Conservation (phyloP, 2,329 filamentous ascomycete species). For the Fusarium praegraminearum region DNA sequence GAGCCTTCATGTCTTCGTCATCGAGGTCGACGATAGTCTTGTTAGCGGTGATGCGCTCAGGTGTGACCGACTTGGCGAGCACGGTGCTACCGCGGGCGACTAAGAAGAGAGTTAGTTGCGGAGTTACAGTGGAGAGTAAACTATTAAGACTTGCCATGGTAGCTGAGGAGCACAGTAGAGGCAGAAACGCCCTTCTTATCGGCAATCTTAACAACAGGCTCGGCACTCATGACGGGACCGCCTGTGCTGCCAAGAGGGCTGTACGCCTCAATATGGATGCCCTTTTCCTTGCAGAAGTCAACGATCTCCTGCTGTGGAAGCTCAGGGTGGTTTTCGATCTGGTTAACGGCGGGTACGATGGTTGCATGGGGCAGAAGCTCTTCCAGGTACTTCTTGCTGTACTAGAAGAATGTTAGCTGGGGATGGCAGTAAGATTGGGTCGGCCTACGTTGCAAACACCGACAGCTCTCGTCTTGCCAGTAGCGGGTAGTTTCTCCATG, state of each 20-base stretch:
- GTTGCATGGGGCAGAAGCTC: constrained; percentile 63
- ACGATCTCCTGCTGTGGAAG: constrained; percentile 79
- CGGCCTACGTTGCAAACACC: constrained; percentile 65
- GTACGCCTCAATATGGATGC: constrained; percentile 80
- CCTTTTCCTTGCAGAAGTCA: constrained; percentile 74
- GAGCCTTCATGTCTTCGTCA: constrained; percentile 69
- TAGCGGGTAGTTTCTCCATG: constrained; percentile 74
- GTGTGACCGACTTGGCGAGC: constrained; percentile 78
- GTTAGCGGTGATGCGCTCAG: constrained; percentile 77
- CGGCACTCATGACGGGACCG: constrained; percentile 72
- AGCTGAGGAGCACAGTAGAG: constrained; percentile 76
- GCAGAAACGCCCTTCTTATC: constrained; percentile 71
- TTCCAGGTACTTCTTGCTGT: constrained; percentile 67
- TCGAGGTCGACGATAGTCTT: constrained; percentile 74
- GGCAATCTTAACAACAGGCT: constrained; percentile 72
- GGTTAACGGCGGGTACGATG: constrained; percentile 74
- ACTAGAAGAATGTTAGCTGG: constrained; percentile 52
- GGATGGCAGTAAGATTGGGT: neutral
- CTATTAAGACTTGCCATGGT: constrained; percentile 68
- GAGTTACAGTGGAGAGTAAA: neutral
- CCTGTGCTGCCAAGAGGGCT: constrained; percentile 74
- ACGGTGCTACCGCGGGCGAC: constrained; percentile 77
- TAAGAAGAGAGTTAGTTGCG: constrained; percentile 50
- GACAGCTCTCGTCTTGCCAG: constrained; percentile 67
- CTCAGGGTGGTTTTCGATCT: constrained; percentile 80